Evolutionary conservation across 306 rosid species (phyloP).

Genomic region (Oemleria cerasiformis): DNA sequence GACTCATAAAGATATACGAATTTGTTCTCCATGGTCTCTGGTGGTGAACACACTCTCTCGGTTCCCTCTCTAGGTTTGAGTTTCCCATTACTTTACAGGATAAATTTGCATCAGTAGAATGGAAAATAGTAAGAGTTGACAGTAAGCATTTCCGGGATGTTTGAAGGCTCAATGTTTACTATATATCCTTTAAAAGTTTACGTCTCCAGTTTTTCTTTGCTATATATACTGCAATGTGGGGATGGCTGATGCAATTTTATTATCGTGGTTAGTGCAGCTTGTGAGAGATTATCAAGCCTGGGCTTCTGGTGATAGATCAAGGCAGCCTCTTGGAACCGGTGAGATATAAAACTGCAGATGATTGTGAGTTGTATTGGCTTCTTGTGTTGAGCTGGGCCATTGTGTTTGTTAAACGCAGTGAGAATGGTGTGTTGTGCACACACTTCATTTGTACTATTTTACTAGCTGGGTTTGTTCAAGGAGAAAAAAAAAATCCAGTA

Average conservation of each 20-base stretch:
- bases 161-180: not conserved
- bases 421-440: not conserved
- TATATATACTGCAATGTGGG: not conserved
- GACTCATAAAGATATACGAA: not conserved
- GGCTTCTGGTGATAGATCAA: constrained; percentile 77
- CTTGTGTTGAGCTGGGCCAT: constrained; percentile 3
- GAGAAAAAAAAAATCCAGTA: not conserved
- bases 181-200: not conserved
- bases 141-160: not conserved
- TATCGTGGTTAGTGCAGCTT: constrained; percentile 51
- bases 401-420: constrained; percentile 2
- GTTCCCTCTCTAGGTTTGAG: not conserved
- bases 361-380: constrained; percentile 18
- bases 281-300: constrained; percentile 90
- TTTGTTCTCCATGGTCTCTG: not conserved
- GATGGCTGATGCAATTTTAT: not conserved
- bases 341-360: constrained; percentile 40
- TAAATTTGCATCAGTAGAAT: not conserved
- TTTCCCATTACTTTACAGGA: not conserved
- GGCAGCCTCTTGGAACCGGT: constrained; percentile 84
- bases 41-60: not conserved
- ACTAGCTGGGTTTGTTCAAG: not conserved
- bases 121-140: not conserved
- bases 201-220: not conserved
- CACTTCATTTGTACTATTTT: not conserved